phyloP scores from a whole-genome alignment of 345 rosid species.

The Eucalyptus albens region DNA sequence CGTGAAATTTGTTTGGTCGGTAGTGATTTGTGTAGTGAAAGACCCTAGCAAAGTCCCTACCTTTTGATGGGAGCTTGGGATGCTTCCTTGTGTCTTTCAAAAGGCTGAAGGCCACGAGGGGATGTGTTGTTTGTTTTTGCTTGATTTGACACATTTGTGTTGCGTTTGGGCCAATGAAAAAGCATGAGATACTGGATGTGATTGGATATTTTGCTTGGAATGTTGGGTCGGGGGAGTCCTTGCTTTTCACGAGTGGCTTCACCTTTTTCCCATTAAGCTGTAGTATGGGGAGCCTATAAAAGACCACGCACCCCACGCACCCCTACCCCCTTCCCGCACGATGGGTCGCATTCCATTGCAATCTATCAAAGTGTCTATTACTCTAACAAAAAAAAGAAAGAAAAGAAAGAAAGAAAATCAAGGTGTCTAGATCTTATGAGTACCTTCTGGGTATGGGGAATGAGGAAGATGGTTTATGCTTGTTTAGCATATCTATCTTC shows the following conservation, averaged over 20 bases:
- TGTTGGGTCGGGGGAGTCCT: neutral
- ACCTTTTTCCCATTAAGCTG: neutral
- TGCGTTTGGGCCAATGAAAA: neutral
- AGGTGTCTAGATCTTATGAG: neutral
- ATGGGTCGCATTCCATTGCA: neutral
- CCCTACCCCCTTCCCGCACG: neutral
- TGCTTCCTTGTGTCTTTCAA: slow-evolving; percentile 43
- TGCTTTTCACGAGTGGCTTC: neutral
- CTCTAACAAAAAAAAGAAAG: too few relatives aligned
- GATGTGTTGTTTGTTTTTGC: slow-evolving; percentile 11
- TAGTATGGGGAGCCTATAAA: neutral
- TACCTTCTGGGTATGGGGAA: neutral
- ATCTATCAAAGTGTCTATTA: neutral
- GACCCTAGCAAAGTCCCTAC: slow-evolving; percentile 1
- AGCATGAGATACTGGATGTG: neutral
- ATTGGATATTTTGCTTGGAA: neutral
- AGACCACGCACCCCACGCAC: neutral
- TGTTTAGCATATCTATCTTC: neutral
- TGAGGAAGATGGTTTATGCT: neutral
- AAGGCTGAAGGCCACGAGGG: slow-evolving; percentile 25
- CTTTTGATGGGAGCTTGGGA: slow-evolving; percentile 29
- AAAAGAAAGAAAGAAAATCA: neutral
- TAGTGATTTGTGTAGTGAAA: neutral
- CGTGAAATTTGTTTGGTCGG: neutral
- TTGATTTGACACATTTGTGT: slow-evolving; percentile 9